Evolutionary conservation across 129 eudicot genomes (phyloP), one percentile per base, ranked within the genome.

Genomic region (Lonicera japonica): DNA sequence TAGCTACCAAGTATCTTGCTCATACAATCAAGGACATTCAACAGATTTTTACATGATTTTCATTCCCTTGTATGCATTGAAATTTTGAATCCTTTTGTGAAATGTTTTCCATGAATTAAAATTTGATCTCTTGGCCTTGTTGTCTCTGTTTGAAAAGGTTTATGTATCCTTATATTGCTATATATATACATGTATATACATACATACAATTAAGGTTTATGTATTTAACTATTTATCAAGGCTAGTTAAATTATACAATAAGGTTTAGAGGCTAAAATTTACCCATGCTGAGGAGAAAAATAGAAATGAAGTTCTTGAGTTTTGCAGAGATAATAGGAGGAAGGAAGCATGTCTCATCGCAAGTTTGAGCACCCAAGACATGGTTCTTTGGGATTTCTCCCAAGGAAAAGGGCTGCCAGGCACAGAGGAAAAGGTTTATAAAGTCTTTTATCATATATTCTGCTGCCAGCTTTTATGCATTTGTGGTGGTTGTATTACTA

Each of bases 321-420:
- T 64, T 75, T 86, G 83, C 95, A 87, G 87, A 48, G 18, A 56
- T 34, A 63, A 47, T 25, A 52, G 1, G 17, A 46, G 29, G 55
- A 45, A 54, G 55, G 39, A 63, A 82, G 46, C 54, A 87, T 83
- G 95, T 87, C 95, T 77, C 95, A 87, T 22, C 87, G 90, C 19
- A 87, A 87, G 63, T 87, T 87, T 73, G 95, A 87, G 80, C 95
- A 86, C 77, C 94, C 94, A 54, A 82, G 88, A 63, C 88, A 86
- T 54, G 85, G 85, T 0, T 83, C 89, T 0, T 48, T 83, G 51
- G 89, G 89, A 25, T 83, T 83, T 72, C 89, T 83, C 15, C 89
- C 89, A 14, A 64, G 89, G 55, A 86, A 86, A 64, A 74, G 95
- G 58, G 95, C 95, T 52, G 82, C 86, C 17, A 89, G 95, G 43